Evolutionary conservation across 73 alveolate genomes (phyloP).

Genomic region (Paramecium caudatum): DNA sequence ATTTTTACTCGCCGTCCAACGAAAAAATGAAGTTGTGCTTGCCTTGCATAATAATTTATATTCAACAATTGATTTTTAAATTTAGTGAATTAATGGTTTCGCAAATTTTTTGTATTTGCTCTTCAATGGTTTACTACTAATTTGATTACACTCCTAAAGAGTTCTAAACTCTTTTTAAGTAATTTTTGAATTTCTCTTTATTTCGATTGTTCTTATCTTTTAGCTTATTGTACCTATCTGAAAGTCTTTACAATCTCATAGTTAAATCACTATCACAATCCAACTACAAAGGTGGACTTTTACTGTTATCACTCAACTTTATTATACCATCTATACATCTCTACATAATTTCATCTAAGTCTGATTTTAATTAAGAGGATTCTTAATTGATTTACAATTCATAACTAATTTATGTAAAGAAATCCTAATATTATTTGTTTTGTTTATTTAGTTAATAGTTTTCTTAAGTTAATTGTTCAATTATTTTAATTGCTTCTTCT

Average conservation of each 20-base stretch:
- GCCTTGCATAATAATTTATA: background rate
- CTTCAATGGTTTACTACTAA: no score
- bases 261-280: background rate
- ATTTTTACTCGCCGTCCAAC: conserved; percentile 61
- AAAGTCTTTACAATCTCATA: background rate
- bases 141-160: no score
- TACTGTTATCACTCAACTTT: background rate
- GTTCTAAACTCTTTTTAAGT: background rate
- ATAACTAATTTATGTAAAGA: conserved; percentile 34
- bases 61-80: background rate
- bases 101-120: no score
- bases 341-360: background rate
- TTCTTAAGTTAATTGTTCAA: background rate
- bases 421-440: conserved; percentile 40
- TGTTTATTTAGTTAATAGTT: background rate
- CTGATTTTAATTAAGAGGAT: background rate
- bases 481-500: background rate
- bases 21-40: conserved; percentile 45
- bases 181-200: conserved; percentile 12
- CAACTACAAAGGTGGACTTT: background rate
- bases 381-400: background rate
- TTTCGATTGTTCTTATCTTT: background rate
- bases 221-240: background rate
- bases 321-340: conserved; percentile 3
- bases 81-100: no score